These are phyloP conservation scores for Hydnum rufescens DNA, from an alignment of 768 basidiomycete species.

Conservation along the genomic window DNA sequence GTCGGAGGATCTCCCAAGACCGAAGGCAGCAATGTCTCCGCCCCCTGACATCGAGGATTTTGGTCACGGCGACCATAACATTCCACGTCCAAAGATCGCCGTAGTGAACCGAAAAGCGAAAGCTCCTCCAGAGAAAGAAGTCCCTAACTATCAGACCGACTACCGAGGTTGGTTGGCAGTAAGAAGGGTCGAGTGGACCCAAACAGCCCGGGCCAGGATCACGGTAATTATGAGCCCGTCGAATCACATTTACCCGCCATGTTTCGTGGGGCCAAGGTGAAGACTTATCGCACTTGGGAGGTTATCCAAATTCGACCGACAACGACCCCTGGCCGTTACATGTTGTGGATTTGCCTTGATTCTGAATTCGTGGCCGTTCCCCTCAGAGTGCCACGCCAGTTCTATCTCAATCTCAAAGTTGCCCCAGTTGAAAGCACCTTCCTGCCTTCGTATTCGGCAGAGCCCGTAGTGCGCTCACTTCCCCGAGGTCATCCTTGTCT, in stretches of 20 bases:
- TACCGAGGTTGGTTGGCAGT: conserved; percentile 70
- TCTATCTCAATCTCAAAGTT: conserved; percentile 78
- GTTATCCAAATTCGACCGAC: conserved; percentile 75
- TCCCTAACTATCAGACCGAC: conserved; percentile 40
- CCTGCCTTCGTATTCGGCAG: conserved; percentile 44
- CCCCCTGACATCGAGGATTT: conserved; percentile 45
- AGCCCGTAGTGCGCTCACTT: conserved; percentile 55
- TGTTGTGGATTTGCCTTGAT: conserved; percentile 73
- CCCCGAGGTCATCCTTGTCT: conserved; percentile 59
- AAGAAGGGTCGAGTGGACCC: too few species aligned
- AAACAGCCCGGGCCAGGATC: too few species aligned
- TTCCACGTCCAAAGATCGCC: conserved; percentile 24
- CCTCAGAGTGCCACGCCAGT: conserved; percentile 73
- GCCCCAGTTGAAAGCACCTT: conserved; percentile 48
- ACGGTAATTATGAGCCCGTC: too few species aligned
- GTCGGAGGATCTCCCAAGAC: conserved; percentile 10
- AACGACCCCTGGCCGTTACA: conserved; percentile 58
- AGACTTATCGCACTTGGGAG: conserved; percentile 54
- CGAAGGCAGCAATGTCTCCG: conserved; percentile 16
- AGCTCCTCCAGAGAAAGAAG: conserved; percentile 23
- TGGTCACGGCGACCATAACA: conserved; percentile 12
- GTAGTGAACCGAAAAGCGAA: conserved; percentile 31
- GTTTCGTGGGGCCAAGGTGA: conserved; percentile 42
- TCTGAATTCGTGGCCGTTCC: conserved; percentile 59
- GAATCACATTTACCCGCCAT: conserved; percentile 56